Percentiles rank a stretch among this genome's conserved stretches.
Conservation (phyloP, 2,329 filamentous ascomycete genomes). For the Phialophora tarda region DNA sequence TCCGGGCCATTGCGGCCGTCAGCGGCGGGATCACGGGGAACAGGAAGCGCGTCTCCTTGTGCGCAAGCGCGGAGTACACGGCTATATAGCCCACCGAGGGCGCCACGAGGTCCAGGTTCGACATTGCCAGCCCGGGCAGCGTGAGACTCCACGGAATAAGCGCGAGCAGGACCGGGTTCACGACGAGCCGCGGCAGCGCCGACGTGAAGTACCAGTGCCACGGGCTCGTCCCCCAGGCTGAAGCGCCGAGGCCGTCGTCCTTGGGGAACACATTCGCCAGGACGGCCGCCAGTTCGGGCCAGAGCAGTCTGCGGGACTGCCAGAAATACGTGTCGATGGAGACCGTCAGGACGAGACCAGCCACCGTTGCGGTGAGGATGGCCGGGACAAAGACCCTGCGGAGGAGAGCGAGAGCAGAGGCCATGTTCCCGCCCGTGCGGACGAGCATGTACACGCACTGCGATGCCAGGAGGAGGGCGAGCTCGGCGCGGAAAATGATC, state of each 20-base stretch:
- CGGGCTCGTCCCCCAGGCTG: conserved; percentile 84
- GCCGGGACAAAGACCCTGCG: conserved; percentile 62
- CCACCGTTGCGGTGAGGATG: conserved; percentile 67
- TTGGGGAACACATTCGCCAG: conserved; percentile 88
- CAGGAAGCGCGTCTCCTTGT: conserved; percentile 96
- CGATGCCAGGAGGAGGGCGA: conserved; percentile 77
- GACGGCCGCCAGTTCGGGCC: conserved; percentile 90
- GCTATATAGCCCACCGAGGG: conserved; percentile 75
- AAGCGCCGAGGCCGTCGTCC: conserved; percentile 60
- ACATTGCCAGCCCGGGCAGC: conserved; percentile 45
- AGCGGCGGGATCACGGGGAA: conserved; percentile 83
- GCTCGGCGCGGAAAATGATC: conserved; percentile 85
- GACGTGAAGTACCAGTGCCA: conserved; percentile 86
- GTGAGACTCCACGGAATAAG: conserved; percentile 41
- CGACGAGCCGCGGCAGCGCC: conserved; percentile 78
- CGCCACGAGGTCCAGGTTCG: conserved; percentile 62
- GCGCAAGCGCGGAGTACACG: conserved; percentile 85
- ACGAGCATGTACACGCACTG: conserved; percentile 68
- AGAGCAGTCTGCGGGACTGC: conserved; percentile 72
- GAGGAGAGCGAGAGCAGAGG: conserved; percentile 27
- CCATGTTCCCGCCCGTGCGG: conserved; percentile 44
- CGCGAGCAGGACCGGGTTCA: conserved; percentile 69
- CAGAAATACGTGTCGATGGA: conserved; percentile 91
- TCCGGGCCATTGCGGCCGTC: conserved; percentile 76
- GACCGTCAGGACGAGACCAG: conserved; percentile 72